phyloP scores from a whole-genome alignment of 2,329 filamentous ascomycete species.

The Chaetoscypha palmicola region DNA sequence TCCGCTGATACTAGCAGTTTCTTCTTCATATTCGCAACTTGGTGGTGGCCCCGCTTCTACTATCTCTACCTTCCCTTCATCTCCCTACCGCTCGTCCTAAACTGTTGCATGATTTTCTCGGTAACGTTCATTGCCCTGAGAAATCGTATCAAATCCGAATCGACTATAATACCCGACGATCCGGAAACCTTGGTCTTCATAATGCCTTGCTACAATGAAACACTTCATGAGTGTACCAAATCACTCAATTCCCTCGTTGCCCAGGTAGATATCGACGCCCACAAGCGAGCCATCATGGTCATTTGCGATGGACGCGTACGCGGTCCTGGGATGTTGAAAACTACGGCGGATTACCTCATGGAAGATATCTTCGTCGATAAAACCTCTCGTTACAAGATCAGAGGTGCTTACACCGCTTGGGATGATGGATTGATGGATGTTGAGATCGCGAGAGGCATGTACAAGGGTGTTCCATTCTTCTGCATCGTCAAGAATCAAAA shows the following conservation, averaged over 20 bases:
- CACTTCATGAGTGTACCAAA: conserved; percentile 36
- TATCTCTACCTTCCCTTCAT: conserved; percentile 40
- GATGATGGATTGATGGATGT: conserved; percentile 42
- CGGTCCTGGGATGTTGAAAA: conserved; percentile 41
- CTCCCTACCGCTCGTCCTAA: conserved; percentile 33
- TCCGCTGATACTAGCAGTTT: neutral
- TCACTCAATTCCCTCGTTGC: conserved; percentile 41
- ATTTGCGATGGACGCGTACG: conserved; percentile 43
- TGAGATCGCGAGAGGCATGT: conserved; percentile 37
- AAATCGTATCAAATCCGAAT: conserved; percentile 12
- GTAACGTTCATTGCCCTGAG: conserved; percentile 33
- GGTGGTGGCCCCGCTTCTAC: conserved; percentile 27
- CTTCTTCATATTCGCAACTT: conserved; percentile 12
- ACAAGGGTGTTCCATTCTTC: conserved; percentile 40
- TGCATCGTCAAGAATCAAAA: conserved; percentile 44
- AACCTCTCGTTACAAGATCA: conserved; percentile 16
- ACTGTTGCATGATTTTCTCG: conserved; percentile 40
- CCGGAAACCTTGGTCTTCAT: conserved; percentile 41
- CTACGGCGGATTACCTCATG: conserved; percentile 40
- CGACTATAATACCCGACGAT: conserved; percentile 27
- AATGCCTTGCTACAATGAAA: conserved; percentile 45
- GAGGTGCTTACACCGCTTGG: conserved; percentile 36
- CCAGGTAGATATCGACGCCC: conserved; percentile 37
- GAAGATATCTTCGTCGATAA: conserved; percentile 39
- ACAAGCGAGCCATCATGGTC: conserved; percentile 40